Base-by-base conservation (phyloP, 73 alveolate genomes). In the Diophrys sp. region DNA sequence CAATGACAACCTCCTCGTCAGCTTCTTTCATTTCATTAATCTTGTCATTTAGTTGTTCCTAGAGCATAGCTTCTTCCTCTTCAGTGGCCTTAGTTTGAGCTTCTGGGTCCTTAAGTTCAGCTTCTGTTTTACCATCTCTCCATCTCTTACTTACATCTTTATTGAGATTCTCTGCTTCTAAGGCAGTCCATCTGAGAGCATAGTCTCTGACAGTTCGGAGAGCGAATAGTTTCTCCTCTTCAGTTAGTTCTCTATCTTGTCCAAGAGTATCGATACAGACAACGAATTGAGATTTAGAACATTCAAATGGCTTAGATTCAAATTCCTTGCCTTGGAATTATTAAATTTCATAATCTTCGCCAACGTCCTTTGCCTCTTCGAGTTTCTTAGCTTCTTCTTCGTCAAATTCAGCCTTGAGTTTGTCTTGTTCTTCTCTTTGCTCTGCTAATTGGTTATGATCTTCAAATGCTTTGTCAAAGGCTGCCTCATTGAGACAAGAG, bases 241-340 rank as follows among this genome's bases (percentile, higher is more conserved):
- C 96, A 69, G 89, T 74, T 56, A 88, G 84, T 55, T 82, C 97
- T 56, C 96, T 83, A 75, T 96, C 98, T 81, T 96, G 84, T 34
- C 99, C 99, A 75, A 96, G 80, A 33, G 99, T 96, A 83, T 96
- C 98, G 31, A 95, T 73, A 81, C 97, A 90, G 29, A 96, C 95
- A 56, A 96, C 97, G 78, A 79, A 93, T 67, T 85, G 70, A 81
- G 85, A 86, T 62, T 94, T 91, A 68, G 56, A 87, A 30, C 88
- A 78, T 57, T 74, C 80, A 67, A 73, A 96, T 30, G 94, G 95
- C 53, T 88, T 84, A 72, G 90, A 96, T 70, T 83, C 71, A 30
- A 91, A 87, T 69, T 92, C 96, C 66, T 90, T 95, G 71, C 91
- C 88, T 67, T 85, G 93, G 53, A 78, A 84, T 33, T 83, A 74